phyloP scores from a whole-genome alignment of 768 basidiomycete species.

The Termitomyces sp. region DNA sequence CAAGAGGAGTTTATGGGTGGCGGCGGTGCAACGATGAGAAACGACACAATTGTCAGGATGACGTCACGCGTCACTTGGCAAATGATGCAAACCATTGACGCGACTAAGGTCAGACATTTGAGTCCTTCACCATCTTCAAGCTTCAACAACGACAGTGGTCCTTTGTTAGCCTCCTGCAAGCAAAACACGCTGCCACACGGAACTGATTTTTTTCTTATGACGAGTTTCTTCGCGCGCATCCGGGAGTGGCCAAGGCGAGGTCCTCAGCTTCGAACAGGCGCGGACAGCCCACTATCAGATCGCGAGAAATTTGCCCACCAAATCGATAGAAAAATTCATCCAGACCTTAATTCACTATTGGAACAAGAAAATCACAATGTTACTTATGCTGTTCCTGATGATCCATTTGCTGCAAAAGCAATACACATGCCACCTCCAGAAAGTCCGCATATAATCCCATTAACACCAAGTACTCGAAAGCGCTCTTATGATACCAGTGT shows the following conservation, averaged over 20 bases:
- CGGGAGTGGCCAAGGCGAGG: constrained; percentile 2
- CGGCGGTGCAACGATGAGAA: background rate
- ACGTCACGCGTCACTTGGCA: constrained; percentile 1
- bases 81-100: background rate
- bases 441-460: constrained; percentile 5
- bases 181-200: background rate
- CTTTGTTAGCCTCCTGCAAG: background rate
- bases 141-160: background rate
- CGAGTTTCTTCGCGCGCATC: constrained; percentile 8
- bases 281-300: background rate
- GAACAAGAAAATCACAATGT: constrained; percentile 14
- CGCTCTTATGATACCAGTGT: constrained; percentile 5
- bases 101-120: background rate
- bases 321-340: constrained; percentile 31
- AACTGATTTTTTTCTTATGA: background rate
- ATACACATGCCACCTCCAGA: background rate
- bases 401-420: background rate
- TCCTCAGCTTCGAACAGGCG: background rate
- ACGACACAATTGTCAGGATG: background rate
- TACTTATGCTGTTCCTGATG: background rate
- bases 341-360: constrained; percentile 28
- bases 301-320: background rate
- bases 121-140: background rate
- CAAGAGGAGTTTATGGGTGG: background rate
- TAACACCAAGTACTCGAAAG: constrained; percentile 13